These are phyloP conservation scores for Oryza punctata DNA, from an alignment of 176 grass and related monocot genomes.

Conservation along the genomic window DNA sequence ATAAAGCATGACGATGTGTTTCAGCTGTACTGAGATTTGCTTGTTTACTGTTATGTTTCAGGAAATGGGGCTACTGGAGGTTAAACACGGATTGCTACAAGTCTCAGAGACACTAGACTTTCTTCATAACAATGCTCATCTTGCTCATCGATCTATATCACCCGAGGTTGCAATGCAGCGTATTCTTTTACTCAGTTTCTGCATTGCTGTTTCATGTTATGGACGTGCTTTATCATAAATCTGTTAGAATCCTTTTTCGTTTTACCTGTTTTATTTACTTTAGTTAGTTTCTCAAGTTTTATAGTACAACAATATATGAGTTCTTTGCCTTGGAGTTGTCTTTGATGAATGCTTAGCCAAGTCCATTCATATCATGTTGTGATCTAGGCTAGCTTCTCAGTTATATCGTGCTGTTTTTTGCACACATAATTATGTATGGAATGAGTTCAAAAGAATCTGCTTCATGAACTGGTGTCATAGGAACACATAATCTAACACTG, in stretches of 20 bases:
- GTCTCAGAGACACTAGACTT: constrained; percentile 96
- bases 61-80: constrained; percentile 94
- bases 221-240: neutral
- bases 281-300: neutral
- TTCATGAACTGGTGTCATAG: neutral
- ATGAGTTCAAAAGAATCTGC: neutral
- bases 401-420: neutral
- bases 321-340: neutral
- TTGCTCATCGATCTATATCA: constrained; percentile 94
- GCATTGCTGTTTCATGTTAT: constrained; percentile 31
- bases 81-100: constrained; percentile 98
- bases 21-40: neutral
- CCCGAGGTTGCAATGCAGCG: constrained; percentile 69
- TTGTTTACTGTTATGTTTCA: constrained; percentile 40
- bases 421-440: constrained; percentile 9
- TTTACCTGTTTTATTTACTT: constrained; percentile 10
- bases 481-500: constrained; percentile 18
- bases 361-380: neutral
- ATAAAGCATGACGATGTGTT: constrained; percentile 1
- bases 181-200: constrained; percentile 32
- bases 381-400: neutral
- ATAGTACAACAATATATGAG: neutral
- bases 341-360: neutral
- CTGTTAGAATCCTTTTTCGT: neutral
- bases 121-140: constrained; percentile 95